phyloP scores from a whole-genome alignment of 2,329 filamentous ascomycete species.

The Metarhizium humberi region DNA sequence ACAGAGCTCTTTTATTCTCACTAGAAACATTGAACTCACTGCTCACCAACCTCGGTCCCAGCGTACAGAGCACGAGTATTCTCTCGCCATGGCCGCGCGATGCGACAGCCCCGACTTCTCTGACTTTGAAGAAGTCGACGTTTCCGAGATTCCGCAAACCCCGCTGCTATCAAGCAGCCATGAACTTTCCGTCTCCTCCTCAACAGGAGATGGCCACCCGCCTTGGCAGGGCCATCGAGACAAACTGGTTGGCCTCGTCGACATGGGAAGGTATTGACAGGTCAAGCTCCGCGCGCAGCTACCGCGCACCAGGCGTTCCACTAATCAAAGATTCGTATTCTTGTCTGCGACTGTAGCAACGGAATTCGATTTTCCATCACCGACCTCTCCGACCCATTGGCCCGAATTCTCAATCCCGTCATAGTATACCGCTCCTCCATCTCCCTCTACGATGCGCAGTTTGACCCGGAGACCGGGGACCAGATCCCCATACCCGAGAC shows the following conservation, averaged over 20 bases:
- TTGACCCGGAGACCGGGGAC: slow-evolving; percentile 19
- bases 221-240: slow-evolving; percentile 21
- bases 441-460: slow-evolving; percentile 23
- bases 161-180: not conserved
- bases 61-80: too few species aligned
- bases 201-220: slow-evolving; percentile 10
- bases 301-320: too few species aligned
- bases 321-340: not conserved
- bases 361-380: slow-evolving; percentile 62
- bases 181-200: not conserved
- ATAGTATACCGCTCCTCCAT: slow-evolving; percentile 21
- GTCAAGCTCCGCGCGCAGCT: not conserved
- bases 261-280: slow-evolving; percentile 26
- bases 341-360: slow-evolving; percentile 36
- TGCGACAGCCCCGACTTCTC: not conserved
- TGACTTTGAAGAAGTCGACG: not conserved
- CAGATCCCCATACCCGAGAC: slow-evolving; percentile 20
- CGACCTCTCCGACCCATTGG: slow-evolving; percentile 33
- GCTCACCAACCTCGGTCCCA: too few species aligned
- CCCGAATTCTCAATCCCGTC: slow-evolving; percentile 48
- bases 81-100: not conserved
- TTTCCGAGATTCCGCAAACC: not conserved
- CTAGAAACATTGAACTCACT: not conserved
- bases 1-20: not conserved
- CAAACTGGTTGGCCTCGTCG: slow-evolving; percentile 24